Evolutionary conservation across 768 basidiomycete species (phyloP).

Genomic region (Kwoniella sp.): DNA sequence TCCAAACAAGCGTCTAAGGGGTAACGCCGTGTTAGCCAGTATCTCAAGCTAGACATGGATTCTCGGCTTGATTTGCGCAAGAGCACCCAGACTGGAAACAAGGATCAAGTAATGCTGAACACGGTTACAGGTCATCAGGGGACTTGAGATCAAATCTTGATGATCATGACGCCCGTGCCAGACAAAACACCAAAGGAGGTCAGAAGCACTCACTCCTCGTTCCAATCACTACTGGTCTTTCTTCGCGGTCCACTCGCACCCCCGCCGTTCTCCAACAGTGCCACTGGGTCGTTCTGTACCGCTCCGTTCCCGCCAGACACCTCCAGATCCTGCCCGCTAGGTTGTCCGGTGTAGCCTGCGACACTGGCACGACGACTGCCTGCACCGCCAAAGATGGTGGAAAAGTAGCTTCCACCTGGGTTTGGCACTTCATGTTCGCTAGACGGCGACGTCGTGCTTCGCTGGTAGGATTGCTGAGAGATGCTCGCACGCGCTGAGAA

Average conservation of each 20-base stretch:
- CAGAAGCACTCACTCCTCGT: slow-evolving; percentile 9
- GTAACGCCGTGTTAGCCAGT: not conserved
- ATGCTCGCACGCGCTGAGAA: slow-evolving; percentile 14
- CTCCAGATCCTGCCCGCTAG: slow-evolving; percentile 2
- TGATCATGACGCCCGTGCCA: no score
- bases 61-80: not conserved
- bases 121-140: no score
- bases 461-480: not conserved
- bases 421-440: no score
- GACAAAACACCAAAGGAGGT: not conserved
- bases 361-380: not conserved
- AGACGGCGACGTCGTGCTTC: not conserved
- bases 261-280: not conserved
- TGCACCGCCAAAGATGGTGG: not conserved
- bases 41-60: not conserved
- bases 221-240: slow-evolving; percentile 2
- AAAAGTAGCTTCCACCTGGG: not conserved
- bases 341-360: no score
- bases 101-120: no score
- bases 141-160: no score
- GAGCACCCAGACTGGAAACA: no score
- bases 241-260: not conserved
- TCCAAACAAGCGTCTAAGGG: not conserved
- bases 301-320: slow-evolving; percentile 6
- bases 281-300: slow-evolving; percentile 3